A percentile compares a stretch with the other conserved stretches of the same genome.
Evolutionary conservation across 2,329 filamentous ascomycete genomes (phyloP).

Genomic region (Colletotrichum spinosum): DNA sequence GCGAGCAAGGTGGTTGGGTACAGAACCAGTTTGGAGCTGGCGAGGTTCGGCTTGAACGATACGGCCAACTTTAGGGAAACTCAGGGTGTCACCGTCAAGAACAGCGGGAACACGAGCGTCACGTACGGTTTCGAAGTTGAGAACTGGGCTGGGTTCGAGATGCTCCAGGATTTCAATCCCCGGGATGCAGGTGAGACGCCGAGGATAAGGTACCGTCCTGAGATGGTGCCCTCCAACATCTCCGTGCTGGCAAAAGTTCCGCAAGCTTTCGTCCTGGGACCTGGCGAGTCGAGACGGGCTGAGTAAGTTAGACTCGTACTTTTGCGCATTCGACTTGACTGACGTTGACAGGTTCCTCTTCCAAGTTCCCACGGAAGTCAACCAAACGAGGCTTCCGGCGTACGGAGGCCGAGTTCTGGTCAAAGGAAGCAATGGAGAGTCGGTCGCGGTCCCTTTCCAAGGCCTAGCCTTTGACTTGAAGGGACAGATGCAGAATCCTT

Average conservation of each 20-base stretch:
- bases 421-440: constrained; percentile 46
- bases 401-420: constrained; percentile 50
- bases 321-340: background rate
- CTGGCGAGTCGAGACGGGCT: constrained; percentile 22
- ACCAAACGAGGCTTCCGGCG: constrained; percentile 44
- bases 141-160: constrained; percentile 32
- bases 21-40: constrained; percentile 47
- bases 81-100: constrained; percentile 25
- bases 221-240: constrained; percentile 39
- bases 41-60: constrained; percentile 55
- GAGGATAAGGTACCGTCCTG: constrained; percentile 35
- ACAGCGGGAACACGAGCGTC: constrained; percentile 9
- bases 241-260: constrained; percentile 35
- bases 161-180: constrained; percentile 40
- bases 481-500: constrained; percentile 29
- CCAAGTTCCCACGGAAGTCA: constrained; percentile 43
- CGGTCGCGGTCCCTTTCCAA: constrained; percentile 45
- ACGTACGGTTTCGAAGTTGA: constrained; percentile 32
- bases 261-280: constrained; percentile 25
- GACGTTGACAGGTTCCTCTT: constrained; percentile 36
- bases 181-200: constrained; percentile 23
- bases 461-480: constrained; percentile 32
- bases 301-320: constrained; percentile 8
- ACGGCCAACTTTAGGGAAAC: constrained; percentile 48
- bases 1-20: constrained; percentile 50